A percentile compares a stretch with the other conserved stretches of the same genome.
Evolutionary conservation across 108 stramenopile species (phyloP).

Genomic region (Hondaea fermentalgiana): DNA sequence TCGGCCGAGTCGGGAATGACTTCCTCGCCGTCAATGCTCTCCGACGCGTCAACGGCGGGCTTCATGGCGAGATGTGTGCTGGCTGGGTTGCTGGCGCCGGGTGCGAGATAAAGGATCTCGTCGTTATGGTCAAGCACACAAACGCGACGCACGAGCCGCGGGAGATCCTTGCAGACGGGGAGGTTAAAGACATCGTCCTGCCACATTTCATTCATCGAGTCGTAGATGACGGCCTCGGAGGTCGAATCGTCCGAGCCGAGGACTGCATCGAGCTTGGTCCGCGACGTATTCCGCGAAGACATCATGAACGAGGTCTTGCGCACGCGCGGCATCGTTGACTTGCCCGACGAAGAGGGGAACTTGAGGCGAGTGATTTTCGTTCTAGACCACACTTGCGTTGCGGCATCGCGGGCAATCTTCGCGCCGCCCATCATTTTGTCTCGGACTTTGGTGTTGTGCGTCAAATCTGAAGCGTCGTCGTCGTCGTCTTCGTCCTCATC

Average conservation of each 20-base stretch:
- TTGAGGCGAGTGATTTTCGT: background rate
- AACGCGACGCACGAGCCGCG: background rate
- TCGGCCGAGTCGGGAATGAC: too few relatives aligned
- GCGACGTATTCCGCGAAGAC: background rate
- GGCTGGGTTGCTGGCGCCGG: background rate
- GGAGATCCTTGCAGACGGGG: background rate
- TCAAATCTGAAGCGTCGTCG: background rate
- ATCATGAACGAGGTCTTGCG: background rate
- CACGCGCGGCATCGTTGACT: background rate
- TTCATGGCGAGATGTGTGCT: background rate
- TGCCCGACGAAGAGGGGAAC: background rate
- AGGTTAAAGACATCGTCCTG: background rate
- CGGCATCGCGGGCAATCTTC: background rate
- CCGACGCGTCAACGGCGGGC: background rate
- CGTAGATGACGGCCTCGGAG: background rate
- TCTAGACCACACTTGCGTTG: background rate
- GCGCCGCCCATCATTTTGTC: background rate
- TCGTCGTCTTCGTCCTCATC: background rate
- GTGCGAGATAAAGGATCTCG: background rate
- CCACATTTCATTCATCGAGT: slow-evolving; percentile 15
- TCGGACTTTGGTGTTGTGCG: background rate
- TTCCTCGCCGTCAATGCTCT: background rate
- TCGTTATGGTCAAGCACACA: background rate
- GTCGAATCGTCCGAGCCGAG: background rate
- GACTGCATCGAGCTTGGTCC: background rate